Base-by-base conservation (phyloP, 2,329 filamentous ascomycete species). In the Fusarium paranaense region DNA sequence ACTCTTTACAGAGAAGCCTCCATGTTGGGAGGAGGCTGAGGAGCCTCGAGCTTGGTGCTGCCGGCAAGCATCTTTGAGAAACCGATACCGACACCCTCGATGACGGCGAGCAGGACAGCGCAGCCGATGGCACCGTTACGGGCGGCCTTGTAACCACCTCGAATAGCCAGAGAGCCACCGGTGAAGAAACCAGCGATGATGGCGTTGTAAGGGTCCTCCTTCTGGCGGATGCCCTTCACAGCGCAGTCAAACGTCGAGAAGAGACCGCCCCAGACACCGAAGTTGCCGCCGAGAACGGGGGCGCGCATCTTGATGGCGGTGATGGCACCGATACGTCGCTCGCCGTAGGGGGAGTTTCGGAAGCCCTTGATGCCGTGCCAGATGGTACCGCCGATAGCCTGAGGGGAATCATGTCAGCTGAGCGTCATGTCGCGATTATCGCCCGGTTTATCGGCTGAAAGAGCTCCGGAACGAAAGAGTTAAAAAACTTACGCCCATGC, bases 151-250 rank as follows among this genome's bases (percentile, higher is more conserved):
- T 93, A 93, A 68, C 97, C 97, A 79, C 97, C 97, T 85, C 97
- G 91, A 72, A 98, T 92, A 61, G 97, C 97, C 37, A 99, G 89
- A 33, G 96, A 91, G 77, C 97, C 97, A 80, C 95, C 95, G 6
- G 97, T 98, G 85, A 98, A 96, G 89, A 98, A 98, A 63, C 97
- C 97, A 47, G 96, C 97, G 78, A 96, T 97, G 83, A 99, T 98
- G 80, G 95, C 95, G 86, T 98, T 98, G 87, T 95, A 98, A 16
- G 97, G 95, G 83, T 98, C 97, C 84, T 99, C 97, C 92, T 98
- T 98, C 89, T 97, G 94, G 75, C 95, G 88, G 66, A 96, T 87
- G 67, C 96, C 96, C 89, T 98, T 99, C 72, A 98, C 94, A 25
- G 95, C 94, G 87, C 97, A 99, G 86, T 99, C 97, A 81, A 96